Evolutionary conservation across 108 stramenopile species (phyloP), one percentile per base, ranked within the genome.

Genomic region (Licmophora abbreviata): DNA sequence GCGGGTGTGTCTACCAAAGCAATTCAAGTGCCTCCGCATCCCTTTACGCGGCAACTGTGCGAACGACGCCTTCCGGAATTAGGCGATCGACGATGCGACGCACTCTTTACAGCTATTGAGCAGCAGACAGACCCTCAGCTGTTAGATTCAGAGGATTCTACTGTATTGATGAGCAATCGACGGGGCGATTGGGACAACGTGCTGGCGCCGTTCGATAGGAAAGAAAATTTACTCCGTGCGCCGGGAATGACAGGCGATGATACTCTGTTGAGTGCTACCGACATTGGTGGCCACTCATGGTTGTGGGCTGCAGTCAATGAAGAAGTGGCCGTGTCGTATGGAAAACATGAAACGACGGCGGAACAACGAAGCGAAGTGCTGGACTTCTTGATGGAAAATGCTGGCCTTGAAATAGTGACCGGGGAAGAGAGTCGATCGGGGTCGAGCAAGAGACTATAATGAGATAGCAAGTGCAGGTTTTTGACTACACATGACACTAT

Each of bases 291-390:
- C 21, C 42, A 22, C 17, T 49, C 61, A 2, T 64, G 68, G 62
- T 26, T 59, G n/a, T 51, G 41, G 38, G 51, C 45, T 10, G 42
- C 48, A 5, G 7, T 69, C 23, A 45, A 52, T 29, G 32, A 69
- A 48, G 68, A 69, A 37, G 48, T 69, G n/a, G 26, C 42, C 24
- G 29, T 58, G 3, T 58, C 48, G 22, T 43, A 69, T 23, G 68
- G 61, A n/a, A n/a, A 36, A 17, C 62, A 69, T 48, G 59, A 40
- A 6, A 60, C 61, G 59, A 68, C 66, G n/a, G 33, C 66, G n/a
- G 59, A 68, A 31, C 37, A 55, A 49, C 54, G 52, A 23, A 15
- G 28, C 6, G 43, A 54, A 35, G 28, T 68, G 0, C 46, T 68
- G 41, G 48, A 60, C 7, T 68, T 60, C 37, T 54, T 68, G 37